Percentiles rank a stretch among this genome's conserved stretches.
Conservation (phyloP, 805 yeast genomes). For the Suhomyces xylopsoci region DNA sequence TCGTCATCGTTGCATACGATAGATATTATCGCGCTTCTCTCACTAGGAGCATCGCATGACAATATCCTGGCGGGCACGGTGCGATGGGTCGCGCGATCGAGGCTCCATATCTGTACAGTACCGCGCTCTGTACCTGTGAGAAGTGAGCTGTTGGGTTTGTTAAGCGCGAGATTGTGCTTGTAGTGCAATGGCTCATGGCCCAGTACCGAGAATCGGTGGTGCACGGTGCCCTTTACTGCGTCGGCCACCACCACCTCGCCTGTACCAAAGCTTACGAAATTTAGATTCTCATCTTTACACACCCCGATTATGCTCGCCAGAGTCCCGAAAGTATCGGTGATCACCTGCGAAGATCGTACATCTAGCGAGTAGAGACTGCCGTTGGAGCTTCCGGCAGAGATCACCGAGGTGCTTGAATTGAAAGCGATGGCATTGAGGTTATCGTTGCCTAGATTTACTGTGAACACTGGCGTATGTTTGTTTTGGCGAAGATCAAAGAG, state of each 20-base stretch:
- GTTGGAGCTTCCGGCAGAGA: constrained; percentile 21
- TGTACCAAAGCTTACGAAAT: neutral
- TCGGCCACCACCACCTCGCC: constrained; percentile 1
- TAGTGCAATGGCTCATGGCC: neutral
- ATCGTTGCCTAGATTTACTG: constrained; percentile 20
- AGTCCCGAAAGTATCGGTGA: constrained; percentile 1
- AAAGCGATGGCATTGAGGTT: constrained; percentile 21
- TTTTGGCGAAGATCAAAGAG: constrained; percentile 22
- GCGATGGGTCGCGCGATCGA: neutral
- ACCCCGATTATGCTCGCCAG: constrained; percentile 4
- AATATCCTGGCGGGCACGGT: constrained; percentile 1
- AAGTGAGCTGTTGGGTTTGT: constrained; percentile 5
- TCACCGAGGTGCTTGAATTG: constrained; percentile 1
- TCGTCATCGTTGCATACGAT: constrained; percentile 3
- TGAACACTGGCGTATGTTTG: constrained; percentile 11
- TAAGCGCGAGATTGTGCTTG: constrained; percentile 7
- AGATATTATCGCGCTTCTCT: constrained; percentile 3
- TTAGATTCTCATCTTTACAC: neutral
- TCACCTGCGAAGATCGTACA: constrained; percentile 14
- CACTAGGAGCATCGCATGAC: constrained; percentile 9
- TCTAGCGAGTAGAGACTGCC: constrained; percentile 22
- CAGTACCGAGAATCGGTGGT: neutral
- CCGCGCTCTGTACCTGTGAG: constrained; percentile 20
- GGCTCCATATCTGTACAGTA: constrained; percentile 14
- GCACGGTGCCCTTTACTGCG: neutral